A percentile compares a stretch with the other conserved stretches of the same genome.
Conservation (phyloP, 1,284 basidiomycete genomes). For the Cystobasidium sp. region DNA sequence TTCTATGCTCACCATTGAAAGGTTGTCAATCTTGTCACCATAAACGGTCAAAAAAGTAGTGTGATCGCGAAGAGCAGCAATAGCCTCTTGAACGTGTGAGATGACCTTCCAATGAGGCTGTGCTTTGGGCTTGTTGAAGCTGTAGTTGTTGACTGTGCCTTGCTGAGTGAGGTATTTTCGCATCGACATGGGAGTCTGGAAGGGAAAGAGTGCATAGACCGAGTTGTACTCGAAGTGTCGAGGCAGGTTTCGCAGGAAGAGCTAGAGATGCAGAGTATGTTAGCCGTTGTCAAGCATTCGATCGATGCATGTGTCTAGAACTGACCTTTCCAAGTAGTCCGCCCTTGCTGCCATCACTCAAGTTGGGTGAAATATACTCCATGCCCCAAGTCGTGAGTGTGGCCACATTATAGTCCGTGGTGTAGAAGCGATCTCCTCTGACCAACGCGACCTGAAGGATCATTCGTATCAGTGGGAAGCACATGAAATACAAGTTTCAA, state of each 20-base stretch:
- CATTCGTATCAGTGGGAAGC: background rate
- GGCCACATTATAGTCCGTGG: constrained; percentile 75
- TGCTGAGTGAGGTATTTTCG: constrained; percentile 63
- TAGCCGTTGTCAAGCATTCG: background rate
- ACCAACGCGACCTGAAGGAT: constrained; percentile 20
- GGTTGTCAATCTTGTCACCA: constrained; percentile 4
- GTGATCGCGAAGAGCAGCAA: constrained; percentile 36
- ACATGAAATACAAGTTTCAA: background rate
- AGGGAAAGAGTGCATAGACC: constrained; percentile 81
- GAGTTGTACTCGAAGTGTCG: constrained; percentile 70
- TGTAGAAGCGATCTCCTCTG: constrained; percentile 71
- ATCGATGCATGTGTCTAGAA: background rate
- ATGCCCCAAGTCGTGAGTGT: constrained; percentile 67
- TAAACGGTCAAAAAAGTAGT: constrained; percentile 37
- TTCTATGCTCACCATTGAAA: constrained; percentile 24
- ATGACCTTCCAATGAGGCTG: constrained; percentile 33
- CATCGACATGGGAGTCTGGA: constrained; percentile 66
- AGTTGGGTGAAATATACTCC: constrained; percentile 46
- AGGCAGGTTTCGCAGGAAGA: constrained; percentile 74
- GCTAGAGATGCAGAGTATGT: constrained; percentile 45
- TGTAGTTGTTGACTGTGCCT: constrained; percentile 45
- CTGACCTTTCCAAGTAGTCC: constrained; percentile 55
- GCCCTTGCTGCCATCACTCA: constrained; percentile 57
- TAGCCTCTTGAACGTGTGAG: background rate
- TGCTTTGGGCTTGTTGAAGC: constrained; percentile 31